Percentiles rank a stretch among this genome's conserved stretches.
Evolutionary conservation across 2,329 filamentous ascomycete genomes (phyloP).

Genomic region (Xylariomycetidae sp.): DNA sequence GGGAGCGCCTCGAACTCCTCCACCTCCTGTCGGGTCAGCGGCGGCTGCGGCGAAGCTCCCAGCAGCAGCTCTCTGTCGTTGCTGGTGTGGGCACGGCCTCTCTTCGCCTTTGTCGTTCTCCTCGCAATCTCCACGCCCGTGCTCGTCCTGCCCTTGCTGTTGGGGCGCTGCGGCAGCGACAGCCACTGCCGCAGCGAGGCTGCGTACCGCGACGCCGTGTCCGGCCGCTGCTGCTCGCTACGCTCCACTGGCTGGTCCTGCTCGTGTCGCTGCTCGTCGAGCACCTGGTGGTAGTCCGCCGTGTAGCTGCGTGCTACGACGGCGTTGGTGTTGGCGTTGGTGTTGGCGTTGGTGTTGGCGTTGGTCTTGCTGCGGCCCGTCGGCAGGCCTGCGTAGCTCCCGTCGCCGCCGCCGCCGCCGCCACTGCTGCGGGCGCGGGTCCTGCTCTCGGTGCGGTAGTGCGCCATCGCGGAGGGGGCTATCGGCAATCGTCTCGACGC

Average conservation of each 20-base stretch:
- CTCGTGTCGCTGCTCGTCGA: slow-evolving; percentile 15
- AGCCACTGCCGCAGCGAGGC: slow-evolving; percentile 15
- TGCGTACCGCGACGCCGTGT: background rate
- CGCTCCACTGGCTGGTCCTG: slow-evolving; percentile 2
- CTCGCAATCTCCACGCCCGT: no score
- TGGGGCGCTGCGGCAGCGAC: slow-evolving; percentile 3
- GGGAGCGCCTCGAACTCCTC: slow-evolving; percentile 46
- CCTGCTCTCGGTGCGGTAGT: no score
- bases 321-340: no score
- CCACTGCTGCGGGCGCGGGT: no score
- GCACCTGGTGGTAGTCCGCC: slow-evolving; percentile 20
- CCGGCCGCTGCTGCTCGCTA: background rate
- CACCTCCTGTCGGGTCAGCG: slow-evolving; percentile 29
- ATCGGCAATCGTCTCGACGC: no score
- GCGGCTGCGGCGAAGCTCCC: slow-evolving; percentile 12
- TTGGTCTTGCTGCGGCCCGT: no score
- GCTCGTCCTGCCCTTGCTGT: background rate
- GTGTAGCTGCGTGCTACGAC: slow-evolving; percentile 13
- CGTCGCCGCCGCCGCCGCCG: no score
- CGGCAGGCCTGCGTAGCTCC: slow-evolving; percentile 11
- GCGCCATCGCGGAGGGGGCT: no score
- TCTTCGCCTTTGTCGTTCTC: background rate
- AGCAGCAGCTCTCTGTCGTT: slow-evolving; percentile 1
- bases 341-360: no score
- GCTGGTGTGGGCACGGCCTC: background rate